Evolutionary conservation across 2,329 filamentous ascomycete genomes (phyloP).

Genomic region (Sphaerulina vaccinii): DNA sequence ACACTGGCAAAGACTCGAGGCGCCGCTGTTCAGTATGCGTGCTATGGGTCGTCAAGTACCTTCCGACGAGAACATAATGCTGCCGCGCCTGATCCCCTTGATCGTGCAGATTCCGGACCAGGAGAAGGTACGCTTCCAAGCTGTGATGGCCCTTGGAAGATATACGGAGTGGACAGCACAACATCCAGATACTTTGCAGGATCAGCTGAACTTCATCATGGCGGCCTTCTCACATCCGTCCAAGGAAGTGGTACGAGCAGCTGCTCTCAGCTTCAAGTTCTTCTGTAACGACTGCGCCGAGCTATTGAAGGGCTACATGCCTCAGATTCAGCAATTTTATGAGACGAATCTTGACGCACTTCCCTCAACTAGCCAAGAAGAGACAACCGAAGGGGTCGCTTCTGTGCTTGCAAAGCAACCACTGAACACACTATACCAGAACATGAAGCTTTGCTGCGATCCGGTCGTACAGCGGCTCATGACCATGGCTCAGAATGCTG

Average conservation of each 20-base stretch:
- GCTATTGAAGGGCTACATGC: slow-evolving; percentile 76
- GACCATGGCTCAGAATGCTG: slow-evolving; percentile 79
- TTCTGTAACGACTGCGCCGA: slow-evolving; percentile 94
- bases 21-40: slow-evolving; percentile 89
- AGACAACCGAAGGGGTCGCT: slow-evolving; percentile 93
- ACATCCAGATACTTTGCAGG: slow-evolving; percentile 86
- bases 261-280: slow-evolving; percentile 92
- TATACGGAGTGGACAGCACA: slow-evolving; percentile 98
- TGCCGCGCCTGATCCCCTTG: slow-evolving; percentile 88
- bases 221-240: slow-evolving; percentile 86
- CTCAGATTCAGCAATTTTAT: slow-evolving; percentile 89
- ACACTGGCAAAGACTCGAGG: slow-evolving; percentile 94
- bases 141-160: slow-evolving; percentile 93
- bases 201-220: slow-evolving; percentile 94
- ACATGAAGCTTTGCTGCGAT: slow-evolving; percentile 89
- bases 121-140: slow-evolving; percentile 96
- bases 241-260: slow-evolving; percentile 85
- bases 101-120: slow-evolving; percentile 93
- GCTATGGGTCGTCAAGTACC: slow-evolving; percentile 97
- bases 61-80: slow-evolving; percentile 78
- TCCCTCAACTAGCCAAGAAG: slow-evolving; percentile 83
- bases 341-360: slow-evolving; percentile 83
- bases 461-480: slow-evolving; percentile 84
- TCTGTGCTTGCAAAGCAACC: slow-evolving; percentile 87
- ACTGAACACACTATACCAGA: slow-evolving; percentile 72